Conservation (phyloP, 176 grass and related monocot genomes). For the Neostapfia colusana region DNA sequence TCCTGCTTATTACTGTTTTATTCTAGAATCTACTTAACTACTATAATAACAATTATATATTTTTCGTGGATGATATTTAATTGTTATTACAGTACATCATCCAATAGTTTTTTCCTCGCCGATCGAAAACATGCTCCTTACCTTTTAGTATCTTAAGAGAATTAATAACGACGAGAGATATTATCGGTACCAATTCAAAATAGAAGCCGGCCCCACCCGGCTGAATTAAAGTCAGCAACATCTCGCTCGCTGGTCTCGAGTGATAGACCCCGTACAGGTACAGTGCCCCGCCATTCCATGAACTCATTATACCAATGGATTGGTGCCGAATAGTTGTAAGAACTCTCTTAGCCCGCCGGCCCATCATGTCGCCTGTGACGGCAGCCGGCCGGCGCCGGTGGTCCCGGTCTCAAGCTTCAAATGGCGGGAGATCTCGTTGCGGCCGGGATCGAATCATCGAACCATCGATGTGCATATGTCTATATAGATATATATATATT, state of each 20-base stretch:
- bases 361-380: constrained; percentile 1
- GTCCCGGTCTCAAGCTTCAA: constrained; percentile 13
- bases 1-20: no score
- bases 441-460: not conserved
- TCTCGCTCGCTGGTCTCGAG: not conserved
- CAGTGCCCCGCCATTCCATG: not conserved
- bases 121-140: no score
- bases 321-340: no score
- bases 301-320: not conserved
- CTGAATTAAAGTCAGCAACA: not conserved
- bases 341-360: not conserved
- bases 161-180: not conserved
- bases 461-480: no score
- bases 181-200: not conserved
- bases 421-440: not conserved
- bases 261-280: not conserved
- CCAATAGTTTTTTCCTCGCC: no score
- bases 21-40: no score
- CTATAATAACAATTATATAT: no score
- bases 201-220: no score
- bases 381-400: not conserved
- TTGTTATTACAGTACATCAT: not conserved
- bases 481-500: no score
- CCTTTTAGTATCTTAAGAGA: not conserved
- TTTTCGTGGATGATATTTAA: no score